A percentile compares a stretch with the other conserved stretches of the same genome.
These are phyloP conservation scores for Tranzscheliella williamsii DNA, from an alignment of 1,284 basidiomycete species.

Conservation along the genomic window DNA sequence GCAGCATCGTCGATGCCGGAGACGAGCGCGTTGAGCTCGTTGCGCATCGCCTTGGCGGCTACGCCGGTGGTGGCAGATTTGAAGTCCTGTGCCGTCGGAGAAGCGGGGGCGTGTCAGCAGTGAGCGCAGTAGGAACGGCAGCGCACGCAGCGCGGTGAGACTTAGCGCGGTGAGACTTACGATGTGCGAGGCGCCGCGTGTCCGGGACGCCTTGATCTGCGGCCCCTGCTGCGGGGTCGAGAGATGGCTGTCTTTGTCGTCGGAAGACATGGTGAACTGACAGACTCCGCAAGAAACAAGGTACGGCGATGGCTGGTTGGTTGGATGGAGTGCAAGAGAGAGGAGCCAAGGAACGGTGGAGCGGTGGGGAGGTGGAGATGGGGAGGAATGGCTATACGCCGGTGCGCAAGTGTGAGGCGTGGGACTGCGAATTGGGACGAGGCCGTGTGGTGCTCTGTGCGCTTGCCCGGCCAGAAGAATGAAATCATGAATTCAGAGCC, in stretches of 20 bases:
- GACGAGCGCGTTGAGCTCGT: constrained; percentile 94
- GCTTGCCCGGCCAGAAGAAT: no score
- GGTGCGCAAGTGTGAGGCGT: no score
- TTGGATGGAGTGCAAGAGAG: no score
- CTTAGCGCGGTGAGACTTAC: no score
- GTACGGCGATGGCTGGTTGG: no score
- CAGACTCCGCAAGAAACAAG: no score
- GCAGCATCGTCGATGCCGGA: constrained; percentile 67
- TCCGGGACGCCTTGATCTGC: constrained; percentile 55
- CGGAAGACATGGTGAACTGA: constrained; percentile 42
- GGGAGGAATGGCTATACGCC: no score
- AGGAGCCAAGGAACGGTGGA: no score
- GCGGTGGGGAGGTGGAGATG: no score
- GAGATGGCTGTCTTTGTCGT: constrained; percentile 46
- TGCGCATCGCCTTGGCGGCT: constrained; percentile 96
- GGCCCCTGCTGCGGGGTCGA: constrained; percentile 54
- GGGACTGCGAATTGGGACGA: no score
- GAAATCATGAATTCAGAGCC: no score
- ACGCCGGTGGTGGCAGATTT: constrained; percentile 98
- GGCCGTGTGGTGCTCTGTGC: no score
- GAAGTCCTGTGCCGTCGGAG: constrained; percentile 68
- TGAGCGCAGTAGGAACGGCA: background rate
- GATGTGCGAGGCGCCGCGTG: constrained; percentile 58
- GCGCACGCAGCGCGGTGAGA: background rate
- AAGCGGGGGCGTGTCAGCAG: background rate